These are phyloP conservation scores for Dactylorhiza incarnata DNA, from an alignment of 106 monocot species.

Conservation along the genomic window DNA sequence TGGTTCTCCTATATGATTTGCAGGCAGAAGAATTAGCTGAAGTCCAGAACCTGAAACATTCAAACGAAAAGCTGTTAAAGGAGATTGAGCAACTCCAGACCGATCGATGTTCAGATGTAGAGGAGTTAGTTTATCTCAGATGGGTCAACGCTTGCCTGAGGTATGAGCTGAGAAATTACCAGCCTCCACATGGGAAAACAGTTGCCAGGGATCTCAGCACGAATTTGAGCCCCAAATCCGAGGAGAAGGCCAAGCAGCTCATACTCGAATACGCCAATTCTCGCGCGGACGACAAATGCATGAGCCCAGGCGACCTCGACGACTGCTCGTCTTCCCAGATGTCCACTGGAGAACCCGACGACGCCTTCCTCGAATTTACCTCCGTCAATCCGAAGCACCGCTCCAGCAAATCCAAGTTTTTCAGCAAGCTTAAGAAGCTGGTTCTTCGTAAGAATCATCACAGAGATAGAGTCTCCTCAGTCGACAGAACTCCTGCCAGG, in stretches of 20 bases:
- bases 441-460: slow-evolving; percentile 38
- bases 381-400: slow-evolving; percentile 15
- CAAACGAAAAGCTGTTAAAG: slow-evolving; percentile 40
- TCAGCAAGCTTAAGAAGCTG: slow-evolving; percentile 65
- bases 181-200: slow-evolving; percentile 26
- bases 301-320: slow-evolving; percentile 18
- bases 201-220: slow-evolving; percentile 57
- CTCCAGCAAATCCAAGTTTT: slow-evolving; percentile 40
- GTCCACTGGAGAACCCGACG: slow-evolving; percentile 26
- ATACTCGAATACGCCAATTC: slow-evolving; percentile 45
- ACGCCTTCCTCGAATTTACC: slow-evolving; percentile 11
- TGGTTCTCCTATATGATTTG: not conserved
- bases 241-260: slow-evolving; percentile 50
- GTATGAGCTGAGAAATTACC: slow-evolving; percentile 51
- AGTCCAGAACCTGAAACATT: slow-evolving; percentile 23
- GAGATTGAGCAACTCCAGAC: slow-evolving; percentile 47
- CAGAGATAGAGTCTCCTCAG: not conserved
- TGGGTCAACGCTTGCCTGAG: slow-evolving; percentile 90
- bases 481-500: not conserved
- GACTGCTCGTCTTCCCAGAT: slow-evolving; percentile 41
- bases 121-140: slow-evolving; percentile 73
- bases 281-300: slow-evolving; percentile 12
- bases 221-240: slow-evolving; percentile 44
- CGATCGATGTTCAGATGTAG: slow-evolving; percentile 46
- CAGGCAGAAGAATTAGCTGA: not conserved